Evolutionary conservation across 805 yeast genomes (phyloP).

Genomic region (Zygoascus ofunaensis): DNA sequence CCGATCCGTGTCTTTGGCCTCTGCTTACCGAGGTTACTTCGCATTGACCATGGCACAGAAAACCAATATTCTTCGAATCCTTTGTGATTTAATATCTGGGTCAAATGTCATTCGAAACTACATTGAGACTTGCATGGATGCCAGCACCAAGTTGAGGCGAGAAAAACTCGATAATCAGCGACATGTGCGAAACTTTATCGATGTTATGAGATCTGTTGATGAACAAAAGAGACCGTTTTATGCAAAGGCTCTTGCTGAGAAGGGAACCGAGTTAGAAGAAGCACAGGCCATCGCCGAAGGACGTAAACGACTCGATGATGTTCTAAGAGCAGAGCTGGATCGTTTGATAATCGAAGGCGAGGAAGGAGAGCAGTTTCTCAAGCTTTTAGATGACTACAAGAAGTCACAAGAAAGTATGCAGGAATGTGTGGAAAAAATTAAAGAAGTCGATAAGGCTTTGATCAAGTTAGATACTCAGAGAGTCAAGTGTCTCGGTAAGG

Average conservation of each 20-base stretch:
- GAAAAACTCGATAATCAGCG: conserved; percentile 56
- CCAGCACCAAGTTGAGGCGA: conserved; percentile 51
- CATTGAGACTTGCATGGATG: conserved; percentile 62
- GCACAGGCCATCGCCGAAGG: conserved; percentile 16
- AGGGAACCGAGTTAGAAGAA: background rate
- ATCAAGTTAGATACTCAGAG: conserved; percentile 57
- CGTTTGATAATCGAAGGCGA: background rate
- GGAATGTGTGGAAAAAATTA: conserved; percentile 40
- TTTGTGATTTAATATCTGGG: conserved; percentile 53
- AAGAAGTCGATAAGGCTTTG: conserved; percentile 50
- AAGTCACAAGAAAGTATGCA: conserved; percentile 30
- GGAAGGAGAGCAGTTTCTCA: conserved; percentile 4
- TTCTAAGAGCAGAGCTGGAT: background rate
- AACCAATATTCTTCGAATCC: conserved; percentile 47
- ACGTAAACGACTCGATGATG: conserved; percentile 3
- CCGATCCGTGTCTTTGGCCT: conserved; percentile 38
- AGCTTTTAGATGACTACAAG: conserved; percentile 10
- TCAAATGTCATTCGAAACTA: conserved; percentile 51
- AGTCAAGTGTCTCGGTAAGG: conserved; percentile 67
- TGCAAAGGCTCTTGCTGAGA: conserved; percentile 6
- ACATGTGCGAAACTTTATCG: conserved; percentile 47
- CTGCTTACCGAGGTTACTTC: conserved; percentile 49
- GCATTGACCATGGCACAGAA: conserved; percentile 45
- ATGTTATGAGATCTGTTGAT: conserved; percentile 40
- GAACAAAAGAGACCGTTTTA: conserved; percentile 32